Base-by-base conservation (phyloP, 2,329 filamentous ascomycete species). In the Apiospora hydei region DNA sequence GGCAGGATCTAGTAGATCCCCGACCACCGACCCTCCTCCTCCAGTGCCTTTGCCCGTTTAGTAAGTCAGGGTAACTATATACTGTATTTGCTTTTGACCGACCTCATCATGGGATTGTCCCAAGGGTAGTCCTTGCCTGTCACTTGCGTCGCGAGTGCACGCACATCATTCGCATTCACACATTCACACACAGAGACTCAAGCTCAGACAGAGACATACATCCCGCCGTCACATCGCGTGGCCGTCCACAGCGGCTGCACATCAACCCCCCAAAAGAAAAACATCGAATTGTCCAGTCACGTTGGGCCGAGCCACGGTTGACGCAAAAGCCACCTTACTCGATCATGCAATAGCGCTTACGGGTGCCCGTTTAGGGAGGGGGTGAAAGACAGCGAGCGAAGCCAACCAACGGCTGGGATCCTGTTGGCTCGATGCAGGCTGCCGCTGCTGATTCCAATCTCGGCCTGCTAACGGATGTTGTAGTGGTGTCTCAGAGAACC, bases 341-440 rank as follows among this genome's bases (percentile, higher is more conserved):
- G n/a, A 64, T 64, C 34, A 64, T 64, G 30, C 57, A 38, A 64
- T 64, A 64, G 57, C 57, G 57, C 57, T 64, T 64, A 64, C 57
- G 34, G 57, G 18, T 38, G 57, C n/a, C 57, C 18, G 57, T 41
- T 64, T n/a, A 21, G 53, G 18, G 16, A 34, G 34, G 34, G 34
- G 34, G 34, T 8, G 24, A 38, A 38, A 2, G 57, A 38, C 34
- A 64, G 57, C 57, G 51, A 64, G 57, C 57, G 11, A 6, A 10
- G 46, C 44, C 44, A 47, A 21, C 1, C 7, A 10, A 64, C 34
- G 57, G 57, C 34, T 41, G 34, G 6, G 18, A 64, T 64, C 30
- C 57, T 41, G 57, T 64, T 64, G 57, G 30, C 34, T 41, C 30
- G 30, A 64, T 64, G 57, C 57, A 64, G 34, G 57, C 8, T 16